phyloP scores from a whole-genome alignment of 164 flowering plant species.

The Buxus sempervirens region DNA sequence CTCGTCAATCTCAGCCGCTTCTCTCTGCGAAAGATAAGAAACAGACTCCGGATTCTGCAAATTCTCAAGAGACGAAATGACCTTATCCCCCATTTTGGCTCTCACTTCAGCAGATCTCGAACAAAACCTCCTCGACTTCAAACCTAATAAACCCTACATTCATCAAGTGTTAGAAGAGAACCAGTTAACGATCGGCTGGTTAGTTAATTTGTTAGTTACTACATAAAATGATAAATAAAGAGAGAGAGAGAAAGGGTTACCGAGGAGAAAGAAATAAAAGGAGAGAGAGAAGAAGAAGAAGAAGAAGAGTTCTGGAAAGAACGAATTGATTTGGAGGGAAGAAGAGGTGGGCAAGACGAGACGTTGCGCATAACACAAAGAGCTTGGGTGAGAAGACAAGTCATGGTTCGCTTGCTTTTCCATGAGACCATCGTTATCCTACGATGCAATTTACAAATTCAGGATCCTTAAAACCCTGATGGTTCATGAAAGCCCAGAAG shows the following conservation, averaged over 20 bases:
- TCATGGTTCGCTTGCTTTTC: constrained; percentile 18
- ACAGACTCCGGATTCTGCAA: constrained; percentile 35
- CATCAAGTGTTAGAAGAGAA: neutral
- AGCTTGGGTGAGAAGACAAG: constrained; percentile 15
- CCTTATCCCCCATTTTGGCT: constrained; percentile 25
- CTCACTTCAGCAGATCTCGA: constrained; percentile 5
- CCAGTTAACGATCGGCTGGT: too few species aligned
- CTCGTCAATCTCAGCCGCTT: constrained; percentile 86
- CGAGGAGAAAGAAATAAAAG: constrained; percentile 8
- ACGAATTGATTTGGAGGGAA: constrained; percentile 7
- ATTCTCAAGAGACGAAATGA: constrained; percentile 17
- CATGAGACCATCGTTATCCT: neutral
- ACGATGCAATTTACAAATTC: too few species aligned
- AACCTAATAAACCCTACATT: constrained; percentile 18
- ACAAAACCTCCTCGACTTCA: constrained; percentile 8
- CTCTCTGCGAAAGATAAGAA: constrained; percentile 61
- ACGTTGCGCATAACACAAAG: neutral
- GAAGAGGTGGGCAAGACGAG: constrained; percentile 4
- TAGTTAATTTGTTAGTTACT: neutral
- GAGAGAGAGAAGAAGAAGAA: neutral
- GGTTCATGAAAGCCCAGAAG: too few species aligned
- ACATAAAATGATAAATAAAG: neutral
- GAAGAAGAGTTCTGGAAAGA: too few species aligned
- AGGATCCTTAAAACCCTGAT: too few species aligned
- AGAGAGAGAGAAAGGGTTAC: constrained; percentile 3